Base-by-base conservation (phyloP, 2,329 filamentous ascomycete species). In the Penicillium sp. region DNA sequence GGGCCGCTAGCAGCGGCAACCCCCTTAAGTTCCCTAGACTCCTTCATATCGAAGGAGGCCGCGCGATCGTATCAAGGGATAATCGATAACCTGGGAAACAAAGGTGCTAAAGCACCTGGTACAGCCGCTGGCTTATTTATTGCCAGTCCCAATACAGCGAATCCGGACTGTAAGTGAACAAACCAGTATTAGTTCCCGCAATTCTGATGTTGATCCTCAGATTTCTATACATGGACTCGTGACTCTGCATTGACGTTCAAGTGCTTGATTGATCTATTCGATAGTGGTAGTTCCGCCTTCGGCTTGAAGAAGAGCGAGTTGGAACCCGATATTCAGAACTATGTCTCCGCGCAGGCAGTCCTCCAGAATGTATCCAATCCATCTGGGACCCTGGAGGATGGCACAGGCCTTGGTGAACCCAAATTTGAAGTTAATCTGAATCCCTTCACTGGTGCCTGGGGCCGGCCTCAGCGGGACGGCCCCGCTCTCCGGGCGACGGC, bases 401-500 rank as follows among this genome's bases (percentile, higher is more conserved):
- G 69, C 4, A 18, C 46, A 9, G 81, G 82, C 4, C 72, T 92
- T 6, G 89, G 82, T 27, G 89, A 93, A 70, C 82, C 89, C 52
- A 92, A 92, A 72, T 92, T 83, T 72, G 78, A 87, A 52, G 83
- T 85, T 42, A 81, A 90, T 60, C 71, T 81, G 54, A 82, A 77
- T 12, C 78, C 83, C 12, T 91, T 85, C 69, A 88, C 66, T 3
- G 69, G 83, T 25, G 67, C 75, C 11, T 93, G 89, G 89, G 89
- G 89, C 27, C 84, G 90, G 22, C 90, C 90, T 11, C 90, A 93
- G 72, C 81, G 87, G 40, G 90, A 94, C 72, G 90, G 90, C 0
- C 89, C 90, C 20, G 84, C 90, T 23, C 81, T 93, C 42, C 82
- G 90, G 43, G 89, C 89, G 2, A 89, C 85, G 44, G 84, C 89